Conservation (phyloP, 805 yeast genomes). For the Priceomyces fermenticarens region DNA sequence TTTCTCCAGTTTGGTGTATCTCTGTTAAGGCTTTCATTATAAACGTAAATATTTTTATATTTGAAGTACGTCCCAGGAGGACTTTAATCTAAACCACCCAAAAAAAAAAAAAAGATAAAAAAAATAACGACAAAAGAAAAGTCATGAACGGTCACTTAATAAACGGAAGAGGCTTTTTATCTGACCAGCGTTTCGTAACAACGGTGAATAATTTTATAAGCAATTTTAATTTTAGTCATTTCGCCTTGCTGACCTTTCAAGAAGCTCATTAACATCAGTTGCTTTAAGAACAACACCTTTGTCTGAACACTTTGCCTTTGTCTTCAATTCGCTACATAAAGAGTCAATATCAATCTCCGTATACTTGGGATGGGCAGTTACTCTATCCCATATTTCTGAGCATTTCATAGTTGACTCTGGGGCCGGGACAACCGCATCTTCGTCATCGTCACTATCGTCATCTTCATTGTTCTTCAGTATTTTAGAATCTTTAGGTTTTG, state of each 20-base stretch:
- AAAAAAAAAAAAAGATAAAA: too few species aligned
- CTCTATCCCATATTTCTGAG: slow-evolving; percentile 93
- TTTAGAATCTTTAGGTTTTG: not conserved
- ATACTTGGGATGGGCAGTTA: slow-evolving; percentile 90
- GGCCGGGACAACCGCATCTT: slow-evolving; percentile 62
- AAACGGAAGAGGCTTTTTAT: too few species aligned
- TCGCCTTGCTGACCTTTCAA: slow-evolving; percentile 29
- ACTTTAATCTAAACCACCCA: too few species aligned
- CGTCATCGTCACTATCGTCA: slow-evolving; percentile 22
- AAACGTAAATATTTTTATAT: too few species aligned
- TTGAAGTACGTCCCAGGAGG: too few species aligned
- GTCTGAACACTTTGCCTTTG: slow-evolving; percentile 94
- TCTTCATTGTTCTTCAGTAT: slow-evolving; percentile 4
- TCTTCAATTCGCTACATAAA: slow-evolving; percentile 80
- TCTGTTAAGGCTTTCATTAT: too few species aligned
- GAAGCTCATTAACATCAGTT: slow-evolving; percentile 64
- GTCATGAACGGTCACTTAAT: too few species aligned
- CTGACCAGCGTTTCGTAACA: too few species aligned
- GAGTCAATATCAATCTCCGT: slow-evolving; percentile 94
- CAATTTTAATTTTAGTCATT: too few species aligned
- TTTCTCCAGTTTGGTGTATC: too few species aligned
- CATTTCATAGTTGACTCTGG: slow-evolving; percentile 65
- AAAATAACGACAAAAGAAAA: too few species aligned
- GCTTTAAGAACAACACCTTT: slow-evolving; percentile 85
- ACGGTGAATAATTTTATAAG: too few species aligned